Evolutionary conservation across 176 grass and related monocot genomes (phyloP), one percentile per base, ranked within the genome.

Genomic region (Cenchrus purpureus): DNA sequence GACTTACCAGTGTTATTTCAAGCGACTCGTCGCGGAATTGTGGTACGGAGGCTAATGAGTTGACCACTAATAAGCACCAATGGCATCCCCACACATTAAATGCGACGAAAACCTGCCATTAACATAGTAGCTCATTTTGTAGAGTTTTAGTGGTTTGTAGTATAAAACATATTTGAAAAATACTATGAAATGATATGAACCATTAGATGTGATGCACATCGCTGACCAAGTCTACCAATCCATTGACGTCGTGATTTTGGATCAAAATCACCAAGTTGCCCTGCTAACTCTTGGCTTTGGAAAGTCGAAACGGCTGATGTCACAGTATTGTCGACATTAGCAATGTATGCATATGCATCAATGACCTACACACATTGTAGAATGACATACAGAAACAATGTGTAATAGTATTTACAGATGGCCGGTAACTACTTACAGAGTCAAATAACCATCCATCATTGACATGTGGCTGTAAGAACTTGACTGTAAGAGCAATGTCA

Each of bases 311-410:
- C 5, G 15, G 40, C 14, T 57, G 51, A 32, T 53, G 4, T 19
- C 4, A 40, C 2, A 1, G 10, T 1, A 54, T 17, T 57, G 0
- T 75, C 51, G 12, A 75, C 5, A 17, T 55, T 31, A 37, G n/a
- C 44, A 57, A 75, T 55, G 29, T 55, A 40, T 40, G 29, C 50
- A 75, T 75, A 75, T 20, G 8, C 73, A 56, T 75, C 49, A 75
- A 75, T 75, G 10, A 75, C 73, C 73, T 44, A 2, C 43, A 44
- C 6, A 5, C 4, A 7, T 4, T 5, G 43, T 44, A 44, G 43
- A 2, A 44, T 44, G 43, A 5, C 43, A 44, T 6, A 50, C 48
- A 50, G 8, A 14, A 7, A 20, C 6, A 56, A 75, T 3, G 4
- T 56, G 73, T 1, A 56, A 50, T 65, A 65, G 63, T 14, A 32